Percentiles rank a stretch among this genome's conserved stretches.
These are phyloP conservation scores for Mitosporidium daphniae DNA, from an alignment of 371 early-diverging fungal species.

Conservation along the genomic window DNA sequence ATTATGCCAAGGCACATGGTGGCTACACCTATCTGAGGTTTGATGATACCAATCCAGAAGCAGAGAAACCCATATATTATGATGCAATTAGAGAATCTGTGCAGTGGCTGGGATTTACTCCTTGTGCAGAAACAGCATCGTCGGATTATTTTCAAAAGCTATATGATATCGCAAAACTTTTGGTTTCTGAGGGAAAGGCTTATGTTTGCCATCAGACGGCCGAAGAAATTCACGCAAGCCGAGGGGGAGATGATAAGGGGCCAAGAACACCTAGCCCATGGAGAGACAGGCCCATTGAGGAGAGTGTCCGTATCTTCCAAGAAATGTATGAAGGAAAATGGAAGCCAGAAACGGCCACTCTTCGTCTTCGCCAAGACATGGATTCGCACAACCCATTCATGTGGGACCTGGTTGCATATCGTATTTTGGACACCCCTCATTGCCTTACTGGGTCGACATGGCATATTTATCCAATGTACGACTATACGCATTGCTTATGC, in stretches of 20 bases:
- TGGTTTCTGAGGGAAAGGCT: constrained; percentile 62
- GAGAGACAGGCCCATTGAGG: constrained; percentile 58
- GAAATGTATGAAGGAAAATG: constrained; percentile 90
- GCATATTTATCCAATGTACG: constrained; percentile 97
- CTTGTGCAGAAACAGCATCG: constrained; percentile 69
- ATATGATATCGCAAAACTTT: constrained; percentile 50
- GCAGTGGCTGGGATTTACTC: constrained; percentile 85
- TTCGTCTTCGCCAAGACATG: constrained; percentile 96
- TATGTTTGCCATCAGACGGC: constrained; percentile 86
- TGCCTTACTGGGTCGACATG: constrained; percentile 59
- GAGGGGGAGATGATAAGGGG: constrained; percentile 57
- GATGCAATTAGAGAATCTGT: constrained; percentile 70
- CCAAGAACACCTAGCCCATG: constrained; percentile 53
- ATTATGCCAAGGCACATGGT: constrained; percentile 59
- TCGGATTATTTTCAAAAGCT: constrained; percentile 81
- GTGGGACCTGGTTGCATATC: constrained; percentile 94
- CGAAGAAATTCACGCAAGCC: constrained; percentile 52
- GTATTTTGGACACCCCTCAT: constrained; percentile 62
- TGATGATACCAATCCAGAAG: constrained; percentile 96
- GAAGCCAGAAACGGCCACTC: constrained; percentile 50
- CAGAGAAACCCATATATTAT: constrained; percentile 84
- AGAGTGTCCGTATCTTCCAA: constrained; percentile 59
- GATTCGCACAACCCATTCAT: constrained; percentile 83
- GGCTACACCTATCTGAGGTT: constrained; percentile 80
- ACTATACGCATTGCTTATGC: constrained; percentile 89